Evolutionary conservation across 805 yeast species (phyloP), one percentile per base, ranked within the genome.

Genomic region (Zygoascus tannicola): DNA sequence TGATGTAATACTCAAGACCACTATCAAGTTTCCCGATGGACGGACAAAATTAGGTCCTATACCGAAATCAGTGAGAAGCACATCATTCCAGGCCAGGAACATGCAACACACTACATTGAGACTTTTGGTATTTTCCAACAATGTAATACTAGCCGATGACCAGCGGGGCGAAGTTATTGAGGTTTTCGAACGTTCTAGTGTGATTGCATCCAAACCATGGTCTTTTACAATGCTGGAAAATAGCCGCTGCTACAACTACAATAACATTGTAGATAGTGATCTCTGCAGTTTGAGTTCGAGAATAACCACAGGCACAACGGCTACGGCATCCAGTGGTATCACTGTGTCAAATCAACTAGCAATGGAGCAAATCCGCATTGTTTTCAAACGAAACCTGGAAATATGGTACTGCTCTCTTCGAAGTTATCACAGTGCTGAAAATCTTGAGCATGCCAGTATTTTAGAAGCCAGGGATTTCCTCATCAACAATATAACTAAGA

Each of bases 1-100:
- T 16, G 56, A 52, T 37, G 49, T 43, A 5, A 36, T 49, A 8
- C 49, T 44, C 20, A 40, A 39, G 22, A 8, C 28, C 14, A 22
- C 22, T 12, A 22, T 16, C n/a, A 20, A 12, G 8, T 20, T 33
- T 7, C 32, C 30, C 32, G 21, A 33, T 10, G 44, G 23, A 21
- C n/a, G 15, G 37, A 30, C 36, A 19, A 19, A 35, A 16, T 18
- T 26, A 5, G 42, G 33, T 22, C 16, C 44, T 22, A 18, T 32
- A 3, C 38, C 44, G n/a, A 40, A 40, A 26, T 46, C 41, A 12
- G 22, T 35, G 41, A 40, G 14, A 26, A 15, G 18, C 3, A 16
- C 38, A 8, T 15, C n/a, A 38, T 33, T 21, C 23, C 32, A n/a
- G 28, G 38, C 30, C 14, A 22, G 35, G 20, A 32, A 35, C 40